These are phyloP conservation scores for Diutina rugosa DNA, from an alignment of 1,139 yeast genomes.

Conservation along the genomic window DNA sequence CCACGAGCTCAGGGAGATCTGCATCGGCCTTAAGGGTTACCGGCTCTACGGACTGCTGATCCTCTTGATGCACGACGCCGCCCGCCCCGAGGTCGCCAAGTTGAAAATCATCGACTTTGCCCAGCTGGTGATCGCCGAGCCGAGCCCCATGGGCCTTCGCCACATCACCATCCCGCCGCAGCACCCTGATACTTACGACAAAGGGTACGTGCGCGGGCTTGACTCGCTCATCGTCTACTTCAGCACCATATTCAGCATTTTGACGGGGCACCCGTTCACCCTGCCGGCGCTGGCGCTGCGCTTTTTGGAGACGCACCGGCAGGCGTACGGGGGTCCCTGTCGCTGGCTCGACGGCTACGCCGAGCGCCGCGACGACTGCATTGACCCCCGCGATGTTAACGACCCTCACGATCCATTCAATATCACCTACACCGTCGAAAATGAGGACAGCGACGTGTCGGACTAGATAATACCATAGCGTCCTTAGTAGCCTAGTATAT, in stretches of 20 bases:
- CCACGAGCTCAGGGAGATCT: conserved; percentile 41
- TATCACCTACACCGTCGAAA: neutral
- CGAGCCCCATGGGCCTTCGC: conserved; percentile 11
- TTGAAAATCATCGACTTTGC: conserved; percentile 91
- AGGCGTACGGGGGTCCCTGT: conserved; percentile 3
- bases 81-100: conserved; percentile 20
- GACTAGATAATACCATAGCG: neutral
- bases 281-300: conserved; percentile 3
- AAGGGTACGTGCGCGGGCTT: conserved; percentile 79
- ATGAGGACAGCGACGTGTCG: conserved; percentile 2
- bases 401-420: conserved; percentile 7
- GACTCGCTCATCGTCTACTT: conserved; percentile 54
- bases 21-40: conserved; percentile 55
- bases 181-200: conserved; percentile 52
- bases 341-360: conserved; percentile 6
- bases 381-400: neutral
- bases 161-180: conserved; percentile 40
- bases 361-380: conserved; percentile 4
- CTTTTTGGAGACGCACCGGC: conserved; percentile 3
- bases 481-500: neutral
- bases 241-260: conserved; percentile 34
- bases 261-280: conserved; percentile 16
- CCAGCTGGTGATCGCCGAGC: conserved; percentile 60
- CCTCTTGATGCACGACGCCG: conserved; percentile 78
- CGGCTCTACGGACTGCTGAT: conserved; percentile 87